Evolutionary conservation across 192 early-diverging fungal species (phyloP).

Genomic region (Coemansia sp.): DNA sequence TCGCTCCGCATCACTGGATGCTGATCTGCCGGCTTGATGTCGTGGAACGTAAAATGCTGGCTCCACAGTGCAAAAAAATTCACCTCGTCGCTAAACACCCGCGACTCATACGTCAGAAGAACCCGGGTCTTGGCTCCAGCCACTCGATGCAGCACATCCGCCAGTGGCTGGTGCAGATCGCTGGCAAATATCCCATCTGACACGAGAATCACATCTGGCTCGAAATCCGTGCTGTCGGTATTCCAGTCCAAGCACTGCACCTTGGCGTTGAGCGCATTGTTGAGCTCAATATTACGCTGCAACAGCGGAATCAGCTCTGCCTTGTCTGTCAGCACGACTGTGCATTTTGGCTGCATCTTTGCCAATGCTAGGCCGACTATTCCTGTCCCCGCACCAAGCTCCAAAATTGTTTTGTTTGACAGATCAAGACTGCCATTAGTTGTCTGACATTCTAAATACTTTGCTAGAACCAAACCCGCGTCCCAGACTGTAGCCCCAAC

Average conservation of each 20-base stretch:
- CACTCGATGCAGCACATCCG: slow-evolving; percentile 25
- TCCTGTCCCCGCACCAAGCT: slow-evolving; percentile 40
- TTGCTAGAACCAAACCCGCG: slow-evolving; percentile 30
- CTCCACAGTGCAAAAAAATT: slow-evolving; percentile 41
- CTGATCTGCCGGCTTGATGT: slow-evolving; percentile 45
- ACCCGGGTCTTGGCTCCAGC: slow-evolving; percentile 18
- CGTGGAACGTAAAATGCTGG: slow-evolving; percentile 30
- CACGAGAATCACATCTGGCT: slow-evolving; percentile 32
- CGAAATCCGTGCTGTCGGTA: neutral
- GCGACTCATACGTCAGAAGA: slow-evolving; percentile 27
- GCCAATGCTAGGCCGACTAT: slow-evolving; percentile 34
- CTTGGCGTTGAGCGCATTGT: slow-evolving; percentile 8
- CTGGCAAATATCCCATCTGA: slow-evolving; percentile 38
- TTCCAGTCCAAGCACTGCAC: slow-evolving; percentile 23
- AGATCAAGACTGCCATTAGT: slow-evolving; percentile 17
- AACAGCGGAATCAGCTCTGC: slow-evolving; percentile 27
- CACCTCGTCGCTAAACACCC: slow-evolving; percentile 39
- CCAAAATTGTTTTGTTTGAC: slow-evolving; percentile 25
- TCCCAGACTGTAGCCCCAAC: slow-evolving; percentile 46
- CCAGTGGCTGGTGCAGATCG: slow-evolving; percentile 33
- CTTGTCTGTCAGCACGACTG: slow-evolving; percentile 33
- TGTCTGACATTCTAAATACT: slow-evolving; percentile 33
- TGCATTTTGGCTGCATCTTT: slow-evolving; percentile 20
- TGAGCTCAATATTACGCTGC: slow-evolving; percentile 28
- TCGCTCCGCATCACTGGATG: slow-evolving; percentile 40